Evolutionary conservation across 768 basidiomycete genomes (phyloP).

Genomic region (Lyophyllum shimeji): DNA sequence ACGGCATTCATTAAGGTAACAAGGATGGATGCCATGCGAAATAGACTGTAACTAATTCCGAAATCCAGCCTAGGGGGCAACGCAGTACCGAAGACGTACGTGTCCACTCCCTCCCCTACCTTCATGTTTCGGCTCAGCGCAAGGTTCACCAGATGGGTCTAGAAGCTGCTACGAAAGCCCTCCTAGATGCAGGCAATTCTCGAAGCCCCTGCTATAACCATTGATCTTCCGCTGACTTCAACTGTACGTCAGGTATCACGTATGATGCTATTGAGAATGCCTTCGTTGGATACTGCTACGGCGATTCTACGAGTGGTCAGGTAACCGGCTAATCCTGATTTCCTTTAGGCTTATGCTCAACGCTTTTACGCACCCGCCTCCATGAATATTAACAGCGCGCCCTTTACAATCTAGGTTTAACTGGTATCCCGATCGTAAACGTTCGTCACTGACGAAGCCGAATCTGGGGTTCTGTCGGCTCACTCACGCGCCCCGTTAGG

Average conservation of each 20-base stretch:
- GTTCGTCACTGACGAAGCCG: no score
- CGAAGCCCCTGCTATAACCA: background rate
- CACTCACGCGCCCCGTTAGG: no score
- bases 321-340: constrained; percentile 28
- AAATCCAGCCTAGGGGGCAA: constrained; percentile 56
- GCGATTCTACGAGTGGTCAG: constrained; percentile 78
- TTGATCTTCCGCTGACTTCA: background rate
- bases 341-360: background rate
- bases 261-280: constrained; percentile 77
- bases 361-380: background rate
- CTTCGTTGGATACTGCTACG: constrained; percentile 77
- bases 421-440: constrained; percentile 80
- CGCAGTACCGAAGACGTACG: constrained; percentile 73
- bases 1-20: constrained; percentile 78
- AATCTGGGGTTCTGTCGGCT: no score
- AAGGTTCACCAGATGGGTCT: constrained; percentile 65
- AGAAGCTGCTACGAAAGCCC: constrained; percentile 84
- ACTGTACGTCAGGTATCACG: constrained; percentile 57
- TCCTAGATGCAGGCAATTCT: constrained; percentile 73
- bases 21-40: background rate
- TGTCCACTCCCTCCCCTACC: constrained; percentile 2
- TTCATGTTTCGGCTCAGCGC: background rate
- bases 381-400: constrained; percentile 47
- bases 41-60: constrained; percentile 2
- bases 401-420: constrained; percentile 81